phyloP scores from a whole-genome alignment of 805 yeast genomes.

The Metschnikowia matae region DNA sequence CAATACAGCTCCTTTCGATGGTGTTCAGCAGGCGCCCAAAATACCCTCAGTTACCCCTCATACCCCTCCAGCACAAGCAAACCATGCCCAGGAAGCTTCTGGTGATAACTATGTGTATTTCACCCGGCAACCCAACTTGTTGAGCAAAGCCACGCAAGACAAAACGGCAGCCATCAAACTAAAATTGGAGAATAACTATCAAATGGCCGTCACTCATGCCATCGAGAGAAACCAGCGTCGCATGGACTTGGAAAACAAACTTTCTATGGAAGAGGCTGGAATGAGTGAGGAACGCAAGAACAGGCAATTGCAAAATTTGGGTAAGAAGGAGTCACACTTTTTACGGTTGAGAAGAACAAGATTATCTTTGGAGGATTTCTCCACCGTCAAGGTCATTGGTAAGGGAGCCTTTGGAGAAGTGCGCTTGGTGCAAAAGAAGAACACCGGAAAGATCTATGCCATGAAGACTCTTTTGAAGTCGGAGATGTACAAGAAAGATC shows the following conservation, averaged over 20 bases:
- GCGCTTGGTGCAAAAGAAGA: conserved; percentile 85
- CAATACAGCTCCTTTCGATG: neutral
- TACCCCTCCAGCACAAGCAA: conserved; percentile 10
- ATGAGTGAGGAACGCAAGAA: conserved; percentile 78
- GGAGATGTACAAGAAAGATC: conserved; percentile 94
- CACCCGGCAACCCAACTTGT: conserved; percentile 76
- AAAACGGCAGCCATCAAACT: conserved; percentile 80
- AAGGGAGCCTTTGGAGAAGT: conserved; percentile 99
- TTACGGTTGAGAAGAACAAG: conserved; percentile 81
- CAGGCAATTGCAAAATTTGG: conserved; percentile 76
- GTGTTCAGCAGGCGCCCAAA: neutral
- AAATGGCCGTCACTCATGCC: conserved; percentile 83
- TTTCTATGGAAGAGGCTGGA: conserved; percentile 58
- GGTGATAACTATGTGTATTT: conserved; percentile 47
- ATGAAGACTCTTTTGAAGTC: conserved; percentile 89
- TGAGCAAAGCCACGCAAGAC: conserved; percentile 74
- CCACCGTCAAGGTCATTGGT: conserved; percentile 84
- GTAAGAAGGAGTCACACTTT: conserved; percentile 85
- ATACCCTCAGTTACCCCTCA: conserved; percentile 8
- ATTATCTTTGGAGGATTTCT: conserved; percentile 76
- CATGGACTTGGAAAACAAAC: conserved; percentile 71
- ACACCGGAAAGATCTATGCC: conserved; percentile 87
- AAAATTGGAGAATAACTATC: conserved; percentile 78
- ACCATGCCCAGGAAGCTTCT: neutral
- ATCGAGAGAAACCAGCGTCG: conserved; percentile 94